A percentile compares a stretch with the other conserved stretches of the same genome.
Evolutionary conservation across 73 alveolate genomes (phyloP).

Genomic region (Tetrahymena thermophila): DNA sequence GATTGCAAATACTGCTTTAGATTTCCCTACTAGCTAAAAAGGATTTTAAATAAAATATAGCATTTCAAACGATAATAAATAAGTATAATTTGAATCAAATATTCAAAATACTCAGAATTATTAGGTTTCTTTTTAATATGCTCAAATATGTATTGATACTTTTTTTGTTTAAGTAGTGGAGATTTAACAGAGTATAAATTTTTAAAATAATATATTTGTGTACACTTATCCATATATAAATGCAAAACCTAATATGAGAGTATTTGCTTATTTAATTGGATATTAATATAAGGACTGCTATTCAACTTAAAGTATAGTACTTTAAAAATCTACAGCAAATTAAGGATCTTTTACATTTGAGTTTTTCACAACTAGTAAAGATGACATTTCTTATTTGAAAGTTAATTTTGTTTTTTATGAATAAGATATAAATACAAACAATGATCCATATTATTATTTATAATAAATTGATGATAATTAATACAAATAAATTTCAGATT

Average conservation of each 20-base stretch:
- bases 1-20: neutral
- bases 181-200: neutral
- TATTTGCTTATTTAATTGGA: neutral
- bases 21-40: no score
- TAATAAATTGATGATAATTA: neutral
- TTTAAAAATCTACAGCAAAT: neutral
- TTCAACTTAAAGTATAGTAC: neutral
- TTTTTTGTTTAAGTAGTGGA: neutral
- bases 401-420: no score
- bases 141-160: neutral
- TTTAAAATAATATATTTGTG: no score
- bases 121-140: neutral
- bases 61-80: neutral
- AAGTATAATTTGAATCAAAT: no score
- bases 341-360: neutral
- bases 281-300: no score
- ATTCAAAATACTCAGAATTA: no score
- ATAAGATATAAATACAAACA: neutral
- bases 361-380: neutral
- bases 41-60: neutral
- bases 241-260: neutral
- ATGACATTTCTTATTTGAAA: no score
- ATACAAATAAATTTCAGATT: no score
- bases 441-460: no score
- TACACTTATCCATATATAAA: no score